phyloP scores from a whole-genome alignment of 257 asterid genomes.

The Solanum sparsipilum region DNA sequence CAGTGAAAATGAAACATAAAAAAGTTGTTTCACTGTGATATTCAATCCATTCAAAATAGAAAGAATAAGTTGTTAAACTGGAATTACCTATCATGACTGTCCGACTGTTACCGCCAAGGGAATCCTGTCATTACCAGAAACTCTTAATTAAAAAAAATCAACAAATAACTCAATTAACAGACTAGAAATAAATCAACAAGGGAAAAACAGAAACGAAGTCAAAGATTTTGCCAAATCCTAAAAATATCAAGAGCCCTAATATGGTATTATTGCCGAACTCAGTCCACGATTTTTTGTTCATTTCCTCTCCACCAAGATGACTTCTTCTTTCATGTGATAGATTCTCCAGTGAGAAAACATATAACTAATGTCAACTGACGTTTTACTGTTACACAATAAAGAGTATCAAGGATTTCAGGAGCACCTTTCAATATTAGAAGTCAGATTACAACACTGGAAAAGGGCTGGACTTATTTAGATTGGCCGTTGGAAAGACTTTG shows the following conservation, averaged over 20 bases:
- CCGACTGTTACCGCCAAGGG: slow-evolving; percentile 99
- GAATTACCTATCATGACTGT: slow-evolving; percentile 91
- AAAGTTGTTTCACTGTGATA: neutral
- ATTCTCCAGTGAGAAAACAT: neutral
- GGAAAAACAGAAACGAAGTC: neutral
- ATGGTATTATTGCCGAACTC: neutral
- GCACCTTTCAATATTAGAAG: neutral
- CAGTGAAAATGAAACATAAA: neutral
- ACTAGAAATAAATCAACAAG: neutral
- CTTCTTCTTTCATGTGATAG: neutral
- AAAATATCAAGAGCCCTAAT: neutral
- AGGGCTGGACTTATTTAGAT: neutral
- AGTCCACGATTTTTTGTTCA: neutral
- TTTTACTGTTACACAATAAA: neutral
- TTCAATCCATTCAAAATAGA: neutral
- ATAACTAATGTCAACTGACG: neutral
- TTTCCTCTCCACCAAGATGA: neutral
- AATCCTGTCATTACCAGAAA: slow-evolving; percentile 59
- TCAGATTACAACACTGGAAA: neutral
- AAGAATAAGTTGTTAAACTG: neutral
- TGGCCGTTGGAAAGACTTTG: neutral
- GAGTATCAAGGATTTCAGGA: neutral
- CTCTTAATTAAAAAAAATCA: neutral
- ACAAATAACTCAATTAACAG: neutral
- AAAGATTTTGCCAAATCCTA: neutral